Base-by-base conservation (phyloP, 1,139 yeast genomes). In the Yamadazyma oceani region DNA sequence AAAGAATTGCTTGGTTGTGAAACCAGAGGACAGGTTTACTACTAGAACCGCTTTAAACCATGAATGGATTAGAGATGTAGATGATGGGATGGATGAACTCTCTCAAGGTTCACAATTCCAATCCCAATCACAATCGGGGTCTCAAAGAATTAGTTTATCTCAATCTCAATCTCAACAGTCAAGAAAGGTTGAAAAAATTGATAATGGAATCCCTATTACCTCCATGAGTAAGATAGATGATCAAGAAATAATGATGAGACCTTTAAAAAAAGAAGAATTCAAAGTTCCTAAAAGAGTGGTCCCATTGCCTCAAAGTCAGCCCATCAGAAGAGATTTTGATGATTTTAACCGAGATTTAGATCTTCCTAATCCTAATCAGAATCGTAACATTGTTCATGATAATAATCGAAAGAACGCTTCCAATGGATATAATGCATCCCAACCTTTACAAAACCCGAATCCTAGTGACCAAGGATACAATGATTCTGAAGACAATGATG, bases 11-110 rank as follows among this genome's bases (percentile, higher is more conserved):
- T 65, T 90, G 17, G 85, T 83, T 51, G 90, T 85, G 1, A 82
- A 87, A 53, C 95, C 95, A 0, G 65, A 72, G 26, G 60, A 72
- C 26, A 71, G 97, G 43, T 72, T 85, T 25, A 79, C 83, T 12
- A 95, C 96, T 0, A 68, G 67, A 6, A 78, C 77, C 41, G 96
- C 96, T 0, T 66, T 89, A 38, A 58, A 67, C 16, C 95, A 85
- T 55, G 80, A 80, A 8, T 89, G 89, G 89, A 58, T 82, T 5
- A 49, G 43, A 26, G 61, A 53, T 15, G 55, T 56, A 3, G 60
- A 50, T 42, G 58, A 54, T 16, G 73, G 66, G 51, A 24, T 40
- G 36, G 38, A 37, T 26, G 42, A 41, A 16, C 16, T 27, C 5
- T 10, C 13, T 27, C 28, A n/a, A 7, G 36, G 28, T 2, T 32